Evolutionary conservation across 2,329 filamentous ascomycete species (phyloP).

Genomic region (Zasmidium cellare): DNA sequence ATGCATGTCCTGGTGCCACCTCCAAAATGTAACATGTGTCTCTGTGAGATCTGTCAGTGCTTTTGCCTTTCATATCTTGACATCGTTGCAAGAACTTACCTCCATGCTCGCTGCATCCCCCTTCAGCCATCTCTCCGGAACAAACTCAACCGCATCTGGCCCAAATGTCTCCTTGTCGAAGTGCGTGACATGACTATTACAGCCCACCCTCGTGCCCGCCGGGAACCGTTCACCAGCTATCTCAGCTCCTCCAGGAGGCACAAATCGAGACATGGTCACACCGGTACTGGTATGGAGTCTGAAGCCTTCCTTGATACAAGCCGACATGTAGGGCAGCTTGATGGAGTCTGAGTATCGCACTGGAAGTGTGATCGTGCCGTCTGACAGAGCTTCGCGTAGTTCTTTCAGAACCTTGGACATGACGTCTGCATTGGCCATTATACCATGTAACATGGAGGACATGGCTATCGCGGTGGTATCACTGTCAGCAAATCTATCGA

Average conservation of each 20-base stretch:
- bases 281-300: slow-evolving; percentile 47
- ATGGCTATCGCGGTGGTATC: background rate
- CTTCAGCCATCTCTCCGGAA: slow-evolving; percentile 39
- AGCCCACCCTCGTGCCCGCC: slow-evolving; percentile 30
- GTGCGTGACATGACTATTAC: slow-evolving; percentile 37
- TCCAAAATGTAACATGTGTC: slow-evolving; percentile 12
- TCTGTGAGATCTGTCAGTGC: background rate
- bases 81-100: slow-evolving; percentile 12
- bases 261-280: slow-evolving; percentile 40
- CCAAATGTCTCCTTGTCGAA: slow-evolving; percentile 34
- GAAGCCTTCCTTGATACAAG: slow-evolving; percentile 46
- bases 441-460: background rate
- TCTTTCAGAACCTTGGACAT: slow-evolving; percentile 1
- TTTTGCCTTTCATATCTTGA: background rate
- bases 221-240: slow-evolving; percentile 38
- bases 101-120: slow-evolving; percentile 20
- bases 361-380: background rate
- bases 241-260: slow-evolving; percentile 37
- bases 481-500: background rate
- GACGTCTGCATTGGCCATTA: background rate
- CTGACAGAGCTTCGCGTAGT: background rate
- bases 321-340: slow-evolving; percentile 42
- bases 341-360: slow-evolving; percentile 27
- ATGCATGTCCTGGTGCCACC: slow-evolving; percentile 25
- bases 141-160: slow-evolving; percentile 33